These are phyloP conservation scores for Sugiyamaella sp. DNA, from an alignment of 1,139 yeast species.

Conservation along the genomic window DNA sequence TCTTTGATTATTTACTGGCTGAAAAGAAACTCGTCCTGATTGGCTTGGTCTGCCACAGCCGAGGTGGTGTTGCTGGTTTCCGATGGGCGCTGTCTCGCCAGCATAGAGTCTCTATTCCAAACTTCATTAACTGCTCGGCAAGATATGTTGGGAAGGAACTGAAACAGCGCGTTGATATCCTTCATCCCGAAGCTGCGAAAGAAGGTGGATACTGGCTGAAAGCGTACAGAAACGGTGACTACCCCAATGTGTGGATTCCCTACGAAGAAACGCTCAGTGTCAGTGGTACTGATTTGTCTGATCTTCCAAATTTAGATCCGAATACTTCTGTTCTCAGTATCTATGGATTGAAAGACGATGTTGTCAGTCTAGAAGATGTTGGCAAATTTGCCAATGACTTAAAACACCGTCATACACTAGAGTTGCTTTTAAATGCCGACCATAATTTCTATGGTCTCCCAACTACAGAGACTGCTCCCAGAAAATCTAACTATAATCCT, in stretches of 20 bases:
- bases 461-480: constrained; percentile 12
- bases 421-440: constrained; percentile 68
- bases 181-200: constrained; percentile 44
- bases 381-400: constrained; percentile 60
- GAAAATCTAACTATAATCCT: constrained; percentile 53
- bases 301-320: constrained; percentile 49
- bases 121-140: constrained; percentile 71
- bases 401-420: constrained; percentile 58
- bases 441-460: constrained; percentile 71
- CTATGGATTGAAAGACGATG: constrained; percentile 68
- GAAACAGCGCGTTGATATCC: constrained; percentile 42
- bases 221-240: constrained; percentile 57
- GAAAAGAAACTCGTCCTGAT: constrained; percentile 45
- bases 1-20: constrained; percentile 50
- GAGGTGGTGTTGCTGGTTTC: constrained; percentile 81
- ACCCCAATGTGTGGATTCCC: constrained; percentile 49
- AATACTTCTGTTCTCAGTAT: constrained; percentile 60
- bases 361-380: constrained; percentile 68
- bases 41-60: constrained; percentile 69
- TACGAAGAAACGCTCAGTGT: constrained; percentile 57
- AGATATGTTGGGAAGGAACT: constrained; percentile 48
- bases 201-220: constrained; percentile 46
- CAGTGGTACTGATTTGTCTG: constrained; percentile 53
- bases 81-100: constrained; percentile 60
- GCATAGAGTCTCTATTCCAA: constrained; percentile 53